Percentiles rank a stretch among this genome's conserved stretches.
phyloP scores from a whole-genome alignment of 208 protist species.

The Crithidia acanthocephali region DNA sequence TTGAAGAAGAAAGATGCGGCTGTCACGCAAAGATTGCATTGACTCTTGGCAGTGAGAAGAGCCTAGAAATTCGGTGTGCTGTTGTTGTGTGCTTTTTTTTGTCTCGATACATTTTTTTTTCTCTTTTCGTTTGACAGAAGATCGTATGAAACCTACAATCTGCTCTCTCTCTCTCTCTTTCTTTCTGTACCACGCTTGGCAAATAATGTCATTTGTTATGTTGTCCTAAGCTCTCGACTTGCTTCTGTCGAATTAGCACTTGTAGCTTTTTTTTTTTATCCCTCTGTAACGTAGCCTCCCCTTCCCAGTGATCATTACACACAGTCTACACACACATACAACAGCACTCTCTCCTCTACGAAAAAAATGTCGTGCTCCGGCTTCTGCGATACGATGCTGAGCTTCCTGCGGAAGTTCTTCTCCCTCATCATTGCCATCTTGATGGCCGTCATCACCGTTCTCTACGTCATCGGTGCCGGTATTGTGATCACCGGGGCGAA shows the following conservation, averaged over 20 bases:
- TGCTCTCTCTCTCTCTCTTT: too few relatives aligned
- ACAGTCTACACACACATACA: background rate
- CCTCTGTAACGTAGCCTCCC: background rate
- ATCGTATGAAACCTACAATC: too few relatives aligned
- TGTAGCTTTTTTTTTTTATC: background rate
- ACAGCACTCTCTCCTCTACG: background rate
- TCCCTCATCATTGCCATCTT: slow-evolving; percentile 75
- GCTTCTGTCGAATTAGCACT: too few relatives aligned
- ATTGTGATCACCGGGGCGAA: slow-evolving; percentile 52
- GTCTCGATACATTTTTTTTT: slow-evolving; percentile 1
- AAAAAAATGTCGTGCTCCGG: slow-evolving; percentile 34
- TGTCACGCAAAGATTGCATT: too few relatives aligned
- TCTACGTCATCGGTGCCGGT: slow-evolving; percentile 70
- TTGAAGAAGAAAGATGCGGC: too few relatives aligned
- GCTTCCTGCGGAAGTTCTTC: slow-evolving; percentile 80
- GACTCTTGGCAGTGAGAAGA: too few relatives aligned
- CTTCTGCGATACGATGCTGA: slow-evolving; percentile 41
- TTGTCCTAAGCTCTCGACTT: too few relatives aligned
- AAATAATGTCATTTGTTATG: too few relatives aligned
- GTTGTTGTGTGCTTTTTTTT: slow-evolving; percentile 1
- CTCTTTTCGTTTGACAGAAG: too few relatives aligned
- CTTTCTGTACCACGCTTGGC: too few relatives aligned
- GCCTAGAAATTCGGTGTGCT: background rate
- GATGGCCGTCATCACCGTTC: slow-evolving; percentile 60
- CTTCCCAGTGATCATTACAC: too few relatives aligned